These are phyloP conservation scores for Fusarium buxicola DNA, from an alignment of 2,329 filamentous ascomycete species.

Conservation along the genomic window DNA sequence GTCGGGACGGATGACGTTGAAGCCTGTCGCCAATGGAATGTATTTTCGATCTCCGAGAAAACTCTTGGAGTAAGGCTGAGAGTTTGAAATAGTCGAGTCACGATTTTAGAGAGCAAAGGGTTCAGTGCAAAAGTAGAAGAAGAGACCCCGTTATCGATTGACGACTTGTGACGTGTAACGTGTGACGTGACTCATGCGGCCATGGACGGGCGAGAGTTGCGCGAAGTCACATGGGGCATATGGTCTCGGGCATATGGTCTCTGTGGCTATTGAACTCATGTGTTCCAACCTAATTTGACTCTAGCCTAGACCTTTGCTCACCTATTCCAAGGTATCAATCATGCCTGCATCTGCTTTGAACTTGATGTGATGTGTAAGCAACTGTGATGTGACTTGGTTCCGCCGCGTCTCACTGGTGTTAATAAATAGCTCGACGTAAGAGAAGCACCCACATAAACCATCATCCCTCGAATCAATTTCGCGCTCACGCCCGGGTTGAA, in stretches of 20 bases:
- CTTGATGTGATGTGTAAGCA: too few relatives aligned
- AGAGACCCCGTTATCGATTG: constrained; percentile 25
- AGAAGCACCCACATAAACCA: not conserved
- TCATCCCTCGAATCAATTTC: not conserved
- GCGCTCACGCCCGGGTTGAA: not conserved
- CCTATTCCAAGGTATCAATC: too few relatives aligned
- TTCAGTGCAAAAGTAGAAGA: not conserved
- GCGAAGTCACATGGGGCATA: constrained; percentile 49
- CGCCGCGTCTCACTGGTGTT: too few relatives aligned
- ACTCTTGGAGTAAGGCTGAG: constrained; percentile 4
- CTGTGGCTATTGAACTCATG: constrained; percentile 18
- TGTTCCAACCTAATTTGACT: not conserved
- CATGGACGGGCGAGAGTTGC: constrained; percentile 42
- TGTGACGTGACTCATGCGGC: constrained; percentile 44
- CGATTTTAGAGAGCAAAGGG: constrained; percentile 9
- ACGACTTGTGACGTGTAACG: not conserved
- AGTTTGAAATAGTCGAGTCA: not conserved
- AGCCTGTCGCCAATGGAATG: not conserved
- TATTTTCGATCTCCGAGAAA: not conserved
- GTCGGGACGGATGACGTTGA: not conserved
- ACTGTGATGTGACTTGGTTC: too few relatives aligned
- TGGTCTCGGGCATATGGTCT: too few relatives aligned
- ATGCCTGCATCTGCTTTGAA: not conserved
- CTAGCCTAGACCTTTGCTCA: not conserved
- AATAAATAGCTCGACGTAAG: not conserved